These are phyloP conservation scores for Microthyrium microscopicum DNA, from an alignment of 2,329 filamentous ascomycete genomes.

Conservation along the genomic window DNA sequence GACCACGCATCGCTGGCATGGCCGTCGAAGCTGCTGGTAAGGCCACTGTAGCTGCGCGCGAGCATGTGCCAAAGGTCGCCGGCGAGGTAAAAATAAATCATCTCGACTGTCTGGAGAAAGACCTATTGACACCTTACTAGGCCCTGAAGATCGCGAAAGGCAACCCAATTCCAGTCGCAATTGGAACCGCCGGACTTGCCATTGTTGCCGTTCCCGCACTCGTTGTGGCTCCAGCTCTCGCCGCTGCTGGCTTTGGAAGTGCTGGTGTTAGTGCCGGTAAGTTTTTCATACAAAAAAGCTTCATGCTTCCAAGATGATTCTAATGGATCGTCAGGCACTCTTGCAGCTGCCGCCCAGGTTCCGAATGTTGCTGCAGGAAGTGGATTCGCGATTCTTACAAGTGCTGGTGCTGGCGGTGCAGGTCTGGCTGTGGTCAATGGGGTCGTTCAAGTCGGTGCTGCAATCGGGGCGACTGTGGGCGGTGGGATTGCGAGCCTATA, in stretches of 20 bases:
- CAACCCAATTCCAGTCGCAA: no score
- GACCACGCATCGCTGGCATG: no score
- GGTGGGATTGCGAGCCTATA: no score
- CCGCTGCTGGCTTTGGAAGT: neutral
- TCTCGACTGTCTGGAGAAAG: no score
- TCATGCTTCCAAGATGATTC: neutral
- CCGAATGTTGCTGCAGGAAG: neutral
- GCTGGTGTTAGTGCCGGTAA: neutral
- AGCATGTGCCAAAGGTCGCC: no score
- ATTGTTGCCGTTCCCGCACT: neutral
- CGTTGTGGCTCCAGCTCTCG: neutral
- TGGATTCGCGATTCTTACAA: neutral
- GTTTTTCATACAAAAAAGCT: slow-evolving; percentile 1
- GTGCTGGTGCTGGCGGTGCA: slow-evolving; percentile 1
- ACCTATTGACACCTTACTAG: no score
- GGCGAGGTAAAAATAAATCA: no score
- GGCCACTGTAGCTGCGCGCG: no score
- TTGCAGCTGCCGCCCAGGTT: slow-evolving; percentile 1
- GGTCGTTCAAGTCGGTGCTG: neutral
- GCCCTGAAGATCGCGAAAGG: no score
- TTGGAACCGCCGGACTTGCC: no score
- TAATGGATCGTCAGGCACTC: neutral
- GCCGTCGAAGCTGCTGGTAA: no score
- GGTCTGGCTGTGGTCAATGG: neutral
- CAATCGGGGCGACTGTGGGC: neutral